Percentiles rank a stretch among this genome's conserved stretches.
These are phyloP conservation scores for Candida dubliniensis DNA, from an alignment of 1,139 yeast species.

Conservation along the genomic window DNA sequence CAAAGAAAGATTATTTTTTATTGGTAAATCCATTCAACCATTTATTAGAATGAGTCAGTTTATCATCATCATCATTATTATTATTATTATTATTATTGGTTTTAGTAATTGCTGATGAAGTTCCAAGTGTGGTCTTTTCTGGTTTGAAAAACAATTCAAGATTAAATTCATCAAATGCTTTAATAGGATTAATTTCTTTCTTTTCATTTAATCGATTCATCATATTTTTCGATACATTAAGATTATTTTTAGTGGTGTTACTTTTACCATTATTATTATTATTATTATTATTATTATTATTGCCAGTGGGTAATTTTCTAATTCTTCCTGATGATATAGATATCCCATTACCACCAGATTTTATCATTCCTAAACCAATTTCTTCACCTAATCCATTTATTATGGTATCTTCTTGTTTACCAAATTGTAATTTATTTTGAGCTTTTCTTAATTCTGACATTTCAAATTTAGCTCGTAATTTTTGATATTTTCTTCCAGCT, in stretches of 20 bases:
- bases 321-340: slow-evolving; percentile 19
- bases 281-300: too few relatives aligned
- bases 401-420: slow-evolving; percentile 63
- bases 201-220: slow-evolving; percentile 37
- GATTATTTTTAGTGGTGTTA: slow-evolving; percentile 38
- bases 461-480: slow-evolving; percentile 76
- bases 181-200: slow-evolving; percentile 8
- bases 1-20: too few relatives aligned
- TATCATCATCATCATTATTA: background rate
- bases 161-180: slow-evolving; percentile 14
- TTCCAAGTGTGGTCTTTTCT: too few relatives aligned
- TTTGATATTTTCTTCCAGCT: slow-evolving; percentile 81
- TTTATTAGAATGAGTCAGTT: background rate
- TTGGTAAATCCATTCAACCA: too few relatives aligned
- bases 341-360: slow-evolving; percentile 23
- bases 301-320: slow-evolving; percentile 39
- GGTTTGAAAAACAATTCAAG: too few relatives aligned
- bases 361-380: slow-evolving; percentile 76
- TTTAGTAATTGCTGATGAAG: slow-evolving; percentile 5
- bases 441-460: slow-evolving; percentile 81
- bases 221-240: slow-evolving; percentile 57
- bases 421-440: slow-evolving; percentile 83
- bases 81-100: background rate
- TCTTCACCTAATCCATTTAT: slow-evolving; percentile 76
- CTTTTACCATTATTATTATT: too few relatives aligned